phyloP scores from a whole-genome alignment of 345 rosid species.

The Toxicodendron radicans region DNA sequence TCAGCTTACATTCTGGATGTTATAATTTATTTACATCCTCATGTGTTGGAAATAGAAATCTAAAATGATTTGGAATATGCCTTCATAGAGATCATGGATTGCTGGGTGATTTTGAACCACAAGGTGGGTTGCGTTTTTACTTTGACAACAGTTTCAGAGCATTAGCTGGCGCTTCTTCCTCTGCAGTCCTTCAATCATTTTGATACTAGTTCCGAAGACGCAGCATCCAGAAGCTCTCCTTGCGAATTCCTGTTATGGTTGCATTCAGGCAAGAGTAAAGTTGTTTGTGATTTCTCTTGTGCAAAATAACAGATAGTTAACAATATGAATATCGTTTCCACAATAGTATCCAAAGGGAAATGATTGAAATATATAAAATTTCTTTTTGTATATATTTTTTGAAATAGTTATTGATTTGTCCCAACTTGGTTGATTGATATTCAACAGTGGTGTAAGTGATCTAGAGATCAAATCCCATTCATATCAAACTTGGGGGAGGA shows the following conservation, averaged over 20 bases:
- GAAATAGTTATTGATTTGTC: too few species aligned
- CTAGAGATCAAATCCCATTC: too few species aligned
- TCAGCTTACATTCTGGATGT: slow-evolving; percentile 17
- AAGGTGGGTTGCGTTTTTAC: neutral
- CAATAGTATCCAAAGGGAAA: slow-evolving; percentile 1
- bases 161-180: slow-evolving; percentile 49
- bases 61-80: slow-evolving; percentile 11
- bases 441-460: too few species aligned
- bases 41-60: slow-evolving; percentile 13
- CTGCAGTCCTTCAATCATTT: slow-evolving; percentile 52
- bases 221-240: slow-evolving; percentile 52
- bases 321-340: slow-evolving; percentile 20
- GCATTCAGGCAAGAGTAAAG: slow-evolving; percentile 41
- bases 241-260: slow-evolving; percentile 50
- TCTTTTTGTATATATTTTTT: neutral
- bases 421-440: too few species aligned
- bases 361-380: neutral
- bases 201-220: slow-evolving; percentile 50
- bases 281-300: slow-evolving; percentile 20
- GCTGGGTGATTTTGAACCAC: slow-evolving; percentile 13
- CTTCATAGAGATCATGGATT: slow-evolving; percentile 4
- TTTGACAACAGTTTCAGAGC: slow-evolving; percentile 48
- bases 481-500: too few species aligned
- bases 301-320: slow-evolving; percentile 1
- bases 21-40: slow-evolving; percentile 20